Percentiles rank a stretch among this genome's conserved stretches.
phyloP scores from a whole-genome alignment of 495 filamentous ascomycete genomes.

The Aspergillus saccharolyticus region DNA sequence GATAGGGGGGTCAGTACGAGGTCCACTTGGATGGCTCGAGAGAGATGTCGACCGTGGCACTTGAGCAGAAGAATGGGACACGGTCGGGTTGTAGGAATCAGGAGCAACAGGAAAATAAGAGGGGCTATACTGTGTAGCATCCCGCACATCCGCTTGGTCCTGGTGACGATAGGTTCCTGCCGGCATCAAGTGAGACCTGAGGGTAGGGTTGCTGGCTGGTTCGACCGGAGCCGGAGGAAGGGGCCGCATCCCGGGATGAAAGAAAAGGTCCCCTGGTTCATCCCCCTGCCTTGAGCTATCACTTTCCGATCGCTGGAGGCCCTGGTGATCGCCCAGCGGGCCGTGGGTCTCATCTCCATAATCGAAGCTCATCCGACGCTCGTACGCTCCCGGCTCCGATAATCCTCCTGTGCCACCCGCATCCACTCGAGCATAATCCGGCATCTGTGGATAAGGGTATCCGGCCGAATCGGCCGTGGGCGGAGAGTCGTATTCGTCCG shows the following conservation, averaged over 20 bases:
- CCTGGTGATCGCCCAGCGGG: conserved; percentile 44
- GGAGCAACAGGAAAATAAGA: conserved; percentile 39
- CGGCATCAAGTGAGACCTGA: conserved; percentile 48
- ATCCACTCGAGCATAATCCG: conserved; percentile 59
- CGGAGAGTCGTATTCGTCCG: conserved; percentile 40
- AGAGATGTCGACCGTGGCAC: conserved; percentile 87
- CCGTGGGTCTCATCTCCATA: conserved; percentile 73
- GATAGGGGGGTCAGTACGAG: conserved; percentile 72
- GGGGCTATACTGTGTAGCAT: conserved; percentile 38
- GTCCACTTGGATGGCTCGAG: conserved; percentile 72
- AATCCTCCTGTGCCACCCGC: conserved; percentile 82
- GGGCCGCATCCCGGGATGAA: conserved; percentile 79
- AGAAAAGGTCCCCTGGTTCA: conserved; percentile 85
- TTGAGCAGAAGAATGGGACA: conserved; percentile 42
- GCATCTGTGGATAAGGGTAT: conserved; percentile 57
- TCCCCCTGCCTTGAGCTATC: conserved; percentile 50
- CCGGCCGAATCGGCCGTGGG: conserved; percentile 46
- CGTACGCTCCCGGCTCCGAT: conserved; percentile 60
- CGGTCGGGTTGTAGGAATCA: conserved; percentile 41
- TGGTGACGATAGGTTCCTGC: conserved; percentile 50
- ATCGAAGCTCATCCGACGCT: conserved; percentile 78
- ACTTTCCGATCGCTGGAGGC: conserved; percentile 48
- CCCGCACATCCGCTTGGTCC: conserved; percentile 33
- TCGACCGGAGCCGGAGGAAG: conserved; percentile 72
- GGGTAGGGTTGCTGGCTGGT: conserved; percentile 37